These are phyloP conservation scores for Bertia moriformis DNA, from an alignment of 2,329 filamentous ascomycete species.

Conservation along the genomic window DNA sequence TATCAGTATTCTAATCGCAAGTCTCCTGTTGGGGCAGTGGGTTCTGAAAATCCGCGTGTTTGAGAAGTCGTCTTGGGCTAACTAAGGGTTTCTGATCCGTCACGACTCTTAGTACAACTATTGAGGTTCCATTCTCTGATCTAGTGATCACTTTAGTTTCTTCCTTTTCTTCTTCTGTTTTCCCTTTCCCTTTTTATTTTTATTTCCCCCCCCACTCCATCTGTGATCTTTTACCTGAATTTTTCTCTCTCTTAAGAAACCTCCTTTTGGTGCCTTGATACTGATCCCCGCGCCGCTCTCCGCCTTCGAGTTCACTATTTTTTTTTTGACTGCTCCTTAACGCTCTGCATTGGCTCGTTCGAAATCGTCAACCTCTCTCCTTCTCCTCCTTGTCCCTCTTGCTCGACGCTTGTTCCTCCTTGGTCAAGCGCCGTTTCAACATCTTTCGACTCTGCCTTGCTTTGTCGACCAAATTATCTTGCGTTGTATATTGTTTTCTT, in stretches of 20 bases:
- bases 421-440: too few species aligned
- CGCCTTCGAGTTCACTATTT: background rate
- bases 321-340: background rate
- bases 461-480: too few species aligned
- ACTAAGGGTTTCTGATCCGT: too few species aligned
- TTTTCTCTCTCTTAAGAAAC: background rate
- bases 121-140: too few species aligned
- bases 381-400: background rate
- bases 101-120: too few species aligned
- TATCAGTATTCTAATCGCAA: too few species aligned
- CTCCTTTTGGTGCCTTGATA: background rate
- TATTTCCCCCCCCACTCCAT: background rate
- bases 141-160: background rate
- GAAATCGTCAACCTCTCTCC: background rate
- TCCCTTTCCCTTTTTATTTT: background rate
- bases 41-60: too few species aligned
- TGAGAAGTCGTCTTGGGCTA: too few species aligned
- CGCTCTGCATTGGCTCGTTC: background rate
- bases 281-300: background rate
- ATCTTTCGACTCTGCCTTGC: too few species aligned
- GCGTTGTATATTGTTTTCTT: too few species aligned
- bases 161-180: background rate
- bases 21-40: too few species aligned
- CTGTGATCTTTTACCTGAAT: too few species aligned
- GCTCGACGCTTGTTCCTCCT: background rate